Base-by-base conservation (phyloP, 768 basidiomycete genomes). In the Crassisporium funariophilum region DNA sequence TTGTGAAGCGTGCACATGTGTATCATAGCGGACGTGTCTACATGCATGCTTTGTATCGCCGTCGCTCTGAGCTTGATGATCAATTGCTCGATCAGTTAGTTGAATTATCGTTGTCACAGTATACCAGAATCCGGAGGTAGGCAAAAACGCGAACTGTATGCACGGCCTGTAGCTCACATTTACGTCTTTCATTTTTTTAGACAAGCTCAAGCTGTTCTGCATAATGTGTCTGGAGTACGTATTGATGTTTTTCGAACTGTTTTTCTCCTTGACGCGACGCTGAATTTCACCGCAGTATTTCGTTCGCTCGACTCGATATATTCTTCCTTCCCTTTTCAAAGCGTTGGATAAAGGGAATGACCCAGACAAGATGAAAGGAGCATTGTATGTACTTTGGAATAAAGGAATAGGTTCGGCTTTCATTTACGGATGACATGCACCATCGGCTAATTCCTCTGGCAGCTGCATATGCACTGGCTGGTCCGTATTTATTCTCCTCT, bases 311-410 rank as follows among this genome's bases (percentile, higher is more conserved):
- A 88, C 85, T 21, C 76, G 82, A 57, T 78, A 79, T 51, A 73
- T 78, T 35, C 71, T 88, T 21, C 83, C 86, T 4, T 64, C 69
- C 16, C 65, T 88, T 36, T 82, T 84, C 56, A 72, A 76, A 48
- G 81, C 85, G 4, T 66, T 91, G 39, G 66, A 67, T 45, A 86
- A 82, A 58, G 92, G 88, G 5, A 84, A 79, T 47, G 91, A 95
- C 59, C 88, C 92, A 8, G 94, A 98, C 65, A 78, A 87, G 19
- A 95, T 97, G 84, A 98, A 98, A 69, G 95, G 95, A 6, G 92
- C 91, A 13, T 71, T 95, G 31, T 94, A 93, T 61, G 74, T 89
- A 15, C 66, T 91, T 8, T 82, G 82, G 70, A 83, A 85, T 56
- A 88, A 86, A 64, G 83, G 79, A 22, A 83, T 76, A 44, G 77